Conservation (phyloP, 1,139 yeast species). For the Candida frijolesensis region DNA sequence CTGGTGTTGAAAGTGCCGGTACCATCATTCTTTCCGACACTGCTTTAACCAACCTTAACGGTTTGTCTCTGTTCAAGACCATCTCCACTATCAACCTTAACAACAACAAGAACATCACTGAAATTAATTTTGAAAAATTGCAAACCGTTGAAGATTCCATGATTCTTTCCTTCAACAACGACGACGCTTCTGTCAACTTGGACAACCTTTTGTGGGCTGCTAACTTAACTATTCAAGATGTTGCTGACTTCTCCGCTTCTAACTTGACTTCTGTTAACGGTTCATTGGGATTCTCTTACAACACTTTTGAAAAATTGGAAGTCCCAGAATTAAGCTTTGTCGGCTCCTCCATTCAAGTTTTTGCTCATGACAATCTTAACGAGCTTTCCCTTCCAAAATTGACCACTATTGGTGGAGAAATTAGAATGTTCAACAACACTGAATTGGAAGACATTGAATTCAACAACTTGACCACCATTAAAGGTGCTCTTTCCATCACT, state of each 20-base stretch:
- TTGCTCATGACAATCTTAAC: constrained; percentile 46
- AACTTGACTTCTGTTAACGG: constrained; percentile 47
- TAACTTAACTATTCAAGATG: constrained; percentile 49
- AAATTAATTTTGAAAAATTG: constrained; percentile 38
- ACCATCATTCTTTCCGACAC: constrained; percentile 45
- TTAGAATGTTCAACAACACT: constrained; percentile 46
- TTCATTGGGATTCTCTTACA: constrained; percentile 43
- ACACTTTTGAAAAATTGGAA: constrained; percentile 36
- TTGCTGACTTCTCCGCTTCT: constrained; percentile 30
- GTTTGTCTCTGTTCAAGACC: constrained; percentile 36
- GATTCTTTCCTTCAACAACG: constrained; percentile 47
- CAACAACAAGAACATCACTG: constrained; percentile 48
- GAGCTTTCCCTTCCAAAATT: constrained; percentile 32
- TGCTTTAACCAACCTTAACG: constrained; percentile 41
- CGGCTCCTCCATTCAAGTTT: constrained; percentile 46
- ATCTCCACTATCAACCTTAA: constrained; percentile 43
- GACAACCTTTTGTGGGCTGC: constrained; percentile 45
- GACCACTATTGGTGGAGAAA: constrained; percentile 45
- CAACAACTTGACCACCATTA: constrained; percentile 32
- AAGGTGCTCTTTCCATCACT: constrained; percentile 46
- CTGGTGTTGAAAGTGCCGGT: constrained; percentile 38
- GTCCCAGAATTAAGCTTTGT: constrained; percentile 34
- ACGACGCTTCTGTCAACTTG: constrained; percentile 40
- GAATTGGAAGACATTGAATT: constrained; percentile 39
- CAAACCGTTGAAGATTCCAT: constrained; percentile 37